phyloP scores from a whole-genome alignment of 73 alveolate genomes.

The Paramecium primaurelia region DNA sequence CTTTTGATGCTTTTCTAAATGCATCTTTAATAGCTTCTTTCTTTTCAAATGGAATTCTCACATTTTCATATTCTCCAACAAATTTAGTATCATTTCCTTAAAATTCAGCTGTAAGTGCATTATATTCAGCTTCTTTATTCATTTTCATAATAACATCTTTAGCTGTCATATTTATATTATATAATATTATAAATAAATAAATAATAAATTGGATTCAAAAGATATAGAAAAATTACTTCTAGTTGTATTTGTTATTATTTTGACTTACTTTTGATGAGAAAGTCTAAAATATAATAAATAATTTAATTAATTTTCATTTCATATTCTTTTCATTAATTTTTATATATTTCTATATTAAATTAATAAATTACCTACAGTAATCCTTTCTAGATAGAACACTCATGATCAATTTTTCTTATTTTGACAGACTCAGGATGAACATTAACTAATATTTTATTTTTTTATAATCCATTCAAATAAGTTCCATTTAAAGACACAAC shows the following conservation, averaged over 20 bases:
- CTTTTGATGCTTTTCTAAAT: neutral
- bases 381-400: neutral
- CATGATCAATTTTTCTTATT: neutral
- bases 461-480: neutral
- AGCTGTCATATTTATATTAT: neutral
- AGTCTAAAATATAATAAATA: neutral
- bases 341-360: neutral
- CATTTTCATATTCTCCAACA: neutral
- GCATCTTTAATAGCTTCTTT: neutral
- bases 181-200: neutral
- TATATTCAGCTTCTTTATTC: neutral
- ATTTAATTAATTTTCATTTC: neutral
- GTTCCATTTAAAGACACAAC: neutral
- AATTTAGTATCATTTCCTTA: conserved; percentile 19
- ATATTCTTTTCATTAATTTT: neutral
- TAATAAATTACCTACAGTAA: neutral
- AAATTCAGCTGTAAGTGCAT: neutral
- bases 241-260: no score
- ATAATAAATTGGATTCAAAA: neutral
- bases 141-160: conserved; percentile 11
- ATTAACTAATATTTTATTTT: neutral
- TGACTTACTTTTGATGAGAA: neutral
- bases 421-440: conserved; percentile 29
- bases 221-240: neutral
- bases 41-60: conserved; percentile 9